Conservation (phyloP, 129 eudicot species). For the Helianthus tuberosus region DNA sequence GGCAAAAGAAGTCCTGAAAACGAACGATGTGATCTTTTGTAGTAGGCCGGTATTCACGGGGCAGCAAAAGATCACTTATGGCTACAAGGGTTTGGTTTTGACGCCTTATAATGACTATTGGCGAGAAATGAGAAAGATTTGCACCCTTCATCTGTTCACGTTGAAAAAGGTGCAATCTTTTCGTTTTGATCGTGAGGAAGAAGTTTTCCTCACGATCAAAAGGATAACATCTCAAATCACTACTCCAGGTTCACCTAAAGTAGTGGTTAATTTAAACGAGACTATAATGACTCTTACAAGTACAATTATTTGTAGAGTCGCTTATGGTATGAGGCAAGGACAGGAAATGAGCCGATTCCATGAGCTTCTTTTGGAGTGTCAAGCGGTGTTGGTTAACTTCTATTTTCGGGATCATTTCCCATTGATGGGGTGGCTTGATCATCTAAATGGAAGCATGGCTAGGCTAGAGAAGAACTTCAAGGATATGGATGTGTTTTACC, state of each 20-base stretch:
- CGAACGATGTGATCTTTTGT: constrained; percentile 37
- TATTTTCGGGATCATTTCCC: constrained; percentile 42
- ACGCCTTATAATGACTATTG: constrained; percentile 41
- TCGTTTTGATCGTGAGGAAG: constrained; percentile 40
- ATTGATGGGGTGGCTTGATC: constrained; percentile 48
- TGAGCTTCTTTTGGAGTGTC: constrained; percentile 26
- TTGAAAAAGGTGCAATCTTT: constrained; percentile 37
- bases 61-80: constrained; percentile 22
- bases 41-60: constrained; percentile 33
- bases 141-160: constrained; percentile 40
- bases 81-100: constrained; percentile 30
- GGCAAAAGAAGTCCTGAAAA: constrained; percentile 48
- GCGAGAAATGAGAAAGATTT: constrained; percentile 36
- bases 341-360: constrained; percentile 19
- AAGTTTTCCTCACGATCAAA: constrained; percentile 33
- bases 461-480: constrained; percentile 30
- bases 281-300: constrained; percentile 23
- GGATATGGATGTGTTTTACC: constrained; percentile 35
- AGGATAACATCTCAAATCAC: constrained; percentile 5
- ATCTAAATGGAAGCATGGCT: constrained; percentile 31
- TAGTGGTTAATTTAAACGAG: constrained; percentile 27
- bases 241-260: neutral
- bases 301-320: constrained; percentile 31
- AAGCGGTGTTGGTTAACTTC: constrained; percentile 22
- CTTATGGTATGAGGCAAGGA: constrained; percentile 25